phyloP scores from a whole-genome alignment of 1,284 basidiomycete species.

The Phlebopus sp. region DNA sequence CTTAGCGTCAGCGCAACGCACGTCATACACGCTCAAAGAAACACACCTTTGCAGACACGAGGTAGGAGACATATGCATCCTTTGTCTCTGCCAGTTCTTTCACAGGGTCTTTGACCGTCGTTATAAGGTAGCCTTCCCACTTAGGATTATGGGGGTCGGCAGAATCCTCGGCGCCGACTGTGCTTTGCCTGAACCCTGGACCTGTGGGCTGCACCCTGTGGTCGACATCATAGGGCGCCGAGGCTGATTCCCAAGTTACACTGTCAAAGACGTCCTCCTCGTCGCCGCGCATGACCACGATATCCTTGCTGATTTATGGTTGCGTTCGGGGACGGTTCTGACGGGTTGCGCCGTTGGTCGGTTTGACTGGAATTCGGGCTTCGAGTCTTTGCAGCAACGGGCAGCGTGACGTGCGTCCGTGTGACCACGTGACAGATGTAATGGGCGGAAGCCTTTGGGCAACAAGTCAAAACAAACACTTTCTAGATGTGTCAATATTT shows the following conservation, averaged over 20 bases:
- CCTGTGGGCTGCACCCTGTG: slow-evolving; percentile 42
- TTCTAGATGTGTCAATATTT: slow-evolving; percentile 26
- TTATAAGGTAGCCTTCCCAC: slow-evolving; percentile 88
- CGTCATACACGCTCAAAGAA: background rate
- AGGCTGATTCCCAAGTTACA: slow-evolving; percentile 80
- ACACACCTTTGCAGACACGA: slow-evolving; percentile 84
- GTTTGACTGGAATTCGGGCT: slow-evolving; percentile 1
- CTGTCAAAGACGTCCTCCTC: slow-evolving; percentile 85
- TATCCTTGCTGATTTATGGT: background rate
- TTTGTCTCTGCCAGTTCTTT: slow-evolving; percentile 96
- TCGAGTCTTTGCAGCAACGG: background rate
- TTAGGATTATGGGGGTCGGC: slow-evolving; percentile 70
- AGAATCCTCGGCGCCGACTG: slow-evolving; percentile 58
- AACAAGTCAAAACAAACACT: slow-evolving; percentile 31
- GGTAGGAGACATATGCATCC: slow-evolving; percentile 94
- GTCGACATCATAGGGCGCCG: slow-evolving; percentile 49
- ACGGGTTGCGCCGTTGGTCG: background rate
- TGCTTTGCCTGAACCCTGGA: slow-evolving; percentile 77
- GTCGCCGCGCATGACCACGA: slow-evolving; percentile 61
- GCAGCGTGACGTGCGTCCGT: slow-evolving; percentile 6
- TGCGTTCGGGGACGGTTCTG: background rate
- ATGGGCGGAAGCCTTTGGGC: slow-evolving; percentile 5
- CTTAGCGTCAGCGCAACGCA: slow-evolving; percentile 7
- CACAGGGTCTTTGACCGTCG: slow-evolving; percentile 86
- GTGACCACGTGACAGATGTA: slow-evolving; percentile 25